phyloP scores from a whole-genome alignment of 2,329 filamentous ascomycete species.

The Teratosphaeria gauchensis region DNA sequence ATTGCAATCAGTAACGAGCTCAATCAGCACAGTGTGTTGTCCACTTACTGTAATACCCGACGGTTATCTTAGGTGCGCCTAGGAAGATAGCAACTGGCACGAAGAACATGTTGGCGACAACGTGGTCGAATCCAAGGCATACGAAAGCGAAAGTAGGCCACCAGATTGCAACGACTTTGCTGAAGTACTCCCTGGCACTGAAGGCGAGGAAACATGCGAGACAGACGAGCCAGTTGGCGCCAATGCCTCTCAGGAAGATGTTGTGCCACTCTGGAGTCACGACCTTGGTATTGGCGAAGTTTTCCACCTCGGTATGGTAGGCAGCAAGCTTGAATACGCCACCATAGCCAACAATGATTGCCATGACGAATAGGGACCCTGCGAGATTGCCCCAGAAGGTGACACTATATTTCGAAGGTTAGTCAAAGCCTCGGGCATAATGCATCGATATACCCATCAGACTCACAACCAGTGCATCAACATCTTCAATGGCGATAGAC shows the following conservation, averaged over 20 bases:
- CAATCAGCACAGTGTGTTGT: not conserved
- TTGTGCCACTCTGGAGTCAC: conserved; percentile 40
- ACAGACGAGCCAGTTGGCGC: conserved; percentile 48
- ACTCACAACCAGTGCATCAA: conserved; percentile 12
- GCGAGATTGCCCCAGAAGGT: conserved; percentile 23
- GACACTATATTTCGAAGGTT: not conserved
- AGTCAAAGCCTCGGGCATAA: not conserved
- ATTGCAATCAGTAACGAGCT: not conserved
- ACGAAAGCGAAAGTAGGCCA: conserved; percentile 39
- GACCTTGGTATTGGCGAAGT: conserved; percentile 40
- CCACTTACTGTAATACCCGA: conserved; percentile 36
- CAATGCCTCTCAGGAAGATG: conserved; percentile 46
- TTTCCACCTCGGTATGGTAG: conserved; percentile 36
- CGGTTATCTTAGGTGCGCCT: conserved; percentile 34
- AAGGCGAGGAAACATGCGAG: conserved; percentile 41
- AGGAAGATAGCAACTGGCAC: conserved; percentile 42
- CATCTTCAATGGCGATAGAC: conserved; percentile 16
- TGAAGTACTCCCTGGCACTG: conserved; percentile 40
- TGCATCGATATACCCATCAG: not conserved
- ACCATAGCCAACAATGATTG: conserved; percentile 21
- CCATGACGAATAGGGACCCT: conserved; percentile 19
- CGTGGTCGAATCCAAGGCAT: conserved; percentile 38
- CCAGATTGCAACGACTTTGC: conserved; percentile 48
- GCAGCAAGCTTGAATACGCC: conserved; percentile 24
- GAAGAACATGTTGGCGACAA: conserved; percentile 45